phyloP scores from a whole-genome alignment of 2,329 filamentous ascomycete genomes.

The Colletotrichum sp. region DNA sequence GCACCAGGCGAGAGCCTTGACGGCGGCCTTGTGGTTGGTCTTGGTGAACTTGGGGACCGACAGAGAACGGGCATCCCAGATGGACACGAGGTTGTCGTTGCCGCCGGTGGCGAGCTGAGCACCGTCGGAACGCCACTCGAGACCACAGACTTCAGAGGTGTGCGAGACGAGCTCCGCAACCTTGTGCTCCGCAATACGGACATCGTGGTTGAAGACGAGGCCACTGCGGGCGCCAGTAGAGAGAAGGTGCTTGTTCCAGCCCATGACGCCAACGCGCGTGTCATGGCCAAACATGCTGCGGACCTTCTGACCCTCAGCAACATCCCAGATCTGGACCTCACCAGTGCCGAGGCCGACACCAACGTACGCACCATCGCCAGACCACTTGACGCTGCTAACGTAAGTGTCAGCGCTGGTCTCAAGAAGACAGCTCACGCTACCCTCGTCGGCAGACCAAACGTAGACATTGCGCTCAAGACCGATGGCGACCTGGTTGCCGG shows the following conservation, averaged over 20 bases:
- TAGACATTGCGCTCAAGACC: slow-evolving; percentile 97
- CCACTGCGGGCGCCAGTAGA: slow-evolving; percentile 95
- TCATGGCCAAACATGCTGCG: slow-evolving; percentile 99
- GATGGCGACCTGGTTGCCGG: slow-evolving; percentile 96
- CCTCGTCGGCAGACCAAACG: slow-evolving; percentile 96
- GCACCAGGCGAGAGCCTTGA: slow-evolving; percentile 98
- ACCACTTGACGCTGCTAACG: slow-evolving; percentile 98
- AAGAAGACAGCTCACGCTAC: slow-evolving; percentile 85
- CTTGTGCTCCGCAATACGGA: slow-evolving; percentile 97
- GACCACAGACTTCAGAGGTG: slow-evolving; percentile 95
- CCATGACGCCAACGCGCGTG: slow-evolving; percentile 95
- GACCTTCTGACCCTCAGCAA: slow-evolving; percentile 91
- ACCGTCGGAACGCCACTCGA: slow-evolving; percentile 97
- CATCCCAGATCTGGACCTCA: slow-evolving; percentile 99
- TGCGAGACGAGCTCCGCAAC: slow-evolving; percentile 95
- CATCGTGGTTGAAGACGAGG: slow-evolving; percentile 97
- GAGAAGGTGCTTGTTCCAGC: slow-evolving; percentile 98
- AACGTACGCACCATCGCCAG: slow-evolving; percentile 94
- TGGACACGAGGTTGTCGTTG: slow-evolving; percentile 98
- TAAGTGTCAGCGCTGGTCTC: slow-evolving; percentile 93
- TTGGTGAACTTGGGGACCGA: slow-evolving; percentile 98
- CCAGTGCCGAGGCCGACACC: slow-evolving; percentile 93
- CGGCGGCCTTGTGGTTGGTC: slow-evolving; percentile 98
- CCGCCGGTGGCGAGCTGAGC: slow-evolving; percentile 96
- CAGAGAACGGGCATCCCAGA: slow-evolving; percentile 96